Evolutionary conservation across 169 alveolate genomes (phyloP), one percentile per base, ranked within the genome.

Genomic region (Plasmodium inui): DNA sequence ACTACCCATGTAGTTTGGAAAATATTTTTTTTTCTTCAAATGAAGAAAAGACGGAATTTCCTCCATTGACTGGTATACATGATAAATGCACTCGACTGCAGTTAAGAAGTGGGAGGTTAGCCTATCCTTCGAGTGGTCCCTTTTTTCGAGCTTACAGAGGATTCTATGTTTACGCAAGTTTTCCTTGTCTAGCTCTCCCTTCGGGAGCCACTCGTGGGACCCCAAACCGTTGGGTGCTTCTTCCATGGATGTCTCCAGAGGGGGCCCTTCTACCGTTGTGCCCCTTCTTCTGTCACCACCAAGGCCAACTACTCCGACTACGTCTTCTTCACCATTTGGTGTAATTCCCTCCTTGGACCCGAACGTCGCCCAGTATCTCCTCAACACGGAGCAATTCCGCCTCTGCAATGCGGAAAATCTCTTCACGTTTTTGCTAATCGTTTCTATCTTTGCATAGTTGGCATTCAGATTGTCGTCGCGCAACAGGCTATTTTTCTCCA

Each of bases 1-100:
- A 19, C 76, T 34, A 39, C 37, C 41, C 37, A 67, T 34, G 55
- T 19, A n/a, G 39, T 73, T 73, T n/a, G 57, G n/a, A 17, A 74
- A 5, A 32, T 84, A n/a, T 30, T 73, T 61, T 50, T 67, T 30
- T 41, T 89, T 61, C 61, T 44, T 79, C 57, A 89, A 28, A 26
- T 89, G 94, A n/a, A 89, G 53, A 34, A 89, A 89, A 2, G 94
- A 89, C 12, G 94, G 94, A 19, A 89, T 89, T 37, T 89, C 89
- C 2, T 79, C 90, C 30, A 89, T 89, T 1, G 83, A 37, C 22
- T 57, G 73, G 71, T 73, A 89, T 10, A 70, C 89, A 19, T 79
- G 61, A 57, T 82, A 89, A 6, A 89, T 89, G 32, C 90, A 61
- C 50, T 89, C 90, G 44, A 89, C 46, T 9, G 78, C 82, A 32